Base-by-base conservation (phyloP, 2,329 filamentous ascomycete species). In the Coniochaeta prunicola region DNA sequence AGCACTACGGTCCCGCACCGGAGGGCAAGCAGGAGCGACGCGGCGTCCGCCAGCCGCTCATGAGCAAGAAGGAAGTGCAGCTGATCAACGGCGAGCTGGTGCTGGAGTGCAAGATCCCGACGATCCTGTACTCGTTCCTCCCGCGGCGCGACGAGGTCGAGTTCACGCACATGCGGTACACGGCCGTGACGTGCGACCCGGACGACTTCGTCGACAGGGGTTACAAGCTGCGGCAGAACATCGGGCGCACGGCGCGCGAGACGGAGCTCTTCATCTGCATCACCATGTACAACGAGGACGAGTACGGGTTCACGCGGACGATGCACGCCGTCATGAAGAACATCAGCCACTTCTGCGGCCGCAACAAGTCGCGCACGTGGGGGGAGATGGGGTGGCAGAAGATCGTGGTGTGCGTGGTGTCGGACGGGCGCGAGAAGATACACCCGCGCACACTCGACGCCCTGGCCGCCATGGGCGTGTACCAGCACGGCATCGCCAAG, bases 281-380 rank as follows among this genome's bases (percentile, higher is more conserved):
- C 33, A 56, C 54, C 54, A 56, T 56, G 54, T 56, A 56, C 36
- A 56, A 56, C 74, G 94, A 99, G 75, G 90, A 97, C 74, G 94
- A 97, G 70, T 91, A 96, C 67, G 86, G 92, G 69, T 99, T 99
- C 67, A 97, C 94, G 7, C 86, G 94, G 53, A 99, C 94, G 0
- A 97, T 99, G 93, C 91, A 97, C 72, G 94, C 93, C 58, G 91
- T 99, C 59, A 96, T 99, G 90, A 92, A 96, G 73, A 99, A 99
- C 71, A 93, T 99, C 67, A 87, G 90, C 15, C 94, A 97, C 72
- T 97, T 99, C 74, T 99, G 94, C 78, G 91, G 88, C 21, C 87
- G 94, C 57, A 89, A 88, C 58, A 93, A 94, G 72, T 96, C 92
- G 6, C 85, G 94, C 60, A 97, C 92, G 0, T 99, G 94, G 94